Conservation (phyloP, 2,329 filamentous ascomycete species). For the Aspergillus tubingensis region DNA sequence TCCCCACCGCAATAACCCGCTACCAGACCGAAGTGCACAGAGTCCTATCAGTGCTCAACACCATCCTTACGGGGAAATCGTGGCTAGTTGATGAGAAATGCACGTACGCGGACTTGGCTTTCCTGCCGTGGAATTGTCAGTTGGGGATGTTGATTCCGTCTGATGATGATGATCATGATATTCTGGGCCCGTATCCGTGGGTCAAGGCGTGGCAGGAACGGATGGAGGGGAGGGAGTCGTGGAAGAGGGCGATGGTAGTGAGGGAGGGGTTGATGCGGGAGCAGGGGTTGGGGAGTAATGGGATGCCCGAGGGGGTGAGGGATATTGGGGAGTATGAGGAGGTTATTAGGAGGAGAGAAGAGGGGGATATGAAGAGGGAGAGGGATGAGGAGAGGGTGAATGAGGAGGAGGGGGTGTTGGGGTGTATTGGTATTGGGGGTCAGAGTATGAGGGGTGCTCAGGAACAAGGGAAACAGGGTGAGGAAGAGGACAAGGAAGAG, state of each 20-base stretch:
- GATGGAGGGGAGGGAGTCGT: conserved; percentile 8
- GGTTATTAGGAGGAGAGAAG: not conserved
- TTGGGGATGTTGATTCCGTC: not conserved
- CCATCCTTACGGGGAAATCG: not conserved
- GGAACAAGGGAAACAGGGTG: not conserved
- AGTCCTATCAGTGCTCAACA: not conserved
- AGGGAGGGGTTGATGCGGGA: conserved; percentile 7
- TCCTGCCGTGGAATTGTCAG: conserved; percentile 9
- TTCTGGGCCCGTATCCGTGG: not conserved
- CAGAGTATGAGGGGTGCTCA: not conserved
- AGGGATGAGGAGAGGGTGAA: not conserved
- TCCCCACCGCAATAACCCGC: conserved; percentile 1
- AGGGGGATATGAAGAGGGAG: not conserved
- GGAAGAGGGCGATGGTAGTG: not conserved
- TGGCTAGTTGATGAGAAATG: conserved; percentile 11
- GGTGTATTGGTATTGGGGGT: not conserved
- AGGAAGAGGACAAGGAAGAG: not conserved
- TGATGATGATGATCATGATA: not conserved
- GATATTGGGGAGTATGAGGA: conserved; percentile 6
- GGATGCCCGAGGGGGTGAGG: conserved; percentile 8
- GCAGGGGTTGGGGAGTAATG: not conserved
- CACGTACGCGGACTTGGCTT: conserved; percentile 10
- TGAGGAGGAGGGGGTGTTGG: not conserved
- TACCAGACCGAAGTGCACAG: conserved; percentile 6
- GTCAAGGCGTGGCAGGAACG: conserved; percentile 7